Conservation (phyloP, 768 basidiomycete genomes). For the Tulasnella calospora region DNA sequence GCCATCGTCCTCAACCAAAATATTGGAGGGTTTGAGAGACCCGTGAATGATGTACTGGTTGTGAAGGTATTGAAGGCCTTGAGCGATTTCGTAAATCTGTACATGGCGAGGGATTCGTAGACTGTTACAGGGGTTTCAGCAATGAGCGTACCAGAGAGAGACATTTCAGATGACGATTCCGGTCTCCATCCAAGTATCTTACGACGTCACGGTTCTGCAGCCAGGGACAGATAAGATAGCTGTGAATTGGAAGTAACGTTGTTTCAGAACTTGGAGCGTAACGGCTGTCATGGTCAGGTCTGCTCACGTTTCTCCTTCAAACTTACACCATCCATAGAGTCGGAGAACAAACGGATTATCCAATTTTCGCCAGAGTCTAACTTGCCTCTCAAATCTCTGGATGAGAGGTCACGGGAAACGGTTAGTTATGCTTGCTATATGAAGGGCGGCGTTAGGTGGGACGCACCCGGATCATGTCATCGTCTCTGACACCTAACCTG, state of each 20-base stretch:
- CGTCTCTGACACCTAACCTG: not conserved
- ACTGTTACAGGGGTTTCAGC: not conserved
- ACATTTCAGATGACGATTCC: not conserved
- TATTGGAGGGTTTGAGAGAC: constrained; percentile 12
- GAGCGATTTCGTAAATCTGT: constrained; percentile 9
- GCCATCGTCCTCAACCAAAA: constrained; percentile 9
- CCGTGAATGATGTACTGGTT: constrained; percentile 17
- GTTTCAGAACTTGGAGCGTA: not conserved
- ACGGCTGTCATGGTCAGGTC: too few relatives aligned
- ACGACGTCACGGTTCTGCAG: constrained; percentile 14
- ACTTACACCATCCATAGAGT: constrained; percentile 11
- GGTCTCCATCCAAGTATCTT: not conserved
- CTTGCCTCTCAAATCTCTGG: constrained; percentile 15
- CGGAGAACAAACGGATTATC: constrained; percentile 1
- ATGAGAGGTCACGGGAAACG: not conserved
- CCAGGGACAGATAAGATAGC: constrained; percentile 8
- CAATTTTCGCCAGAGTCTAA: constrained; percentile 11
- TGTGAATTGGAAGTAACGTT: not conserved
- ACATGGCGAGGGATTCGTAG: not conserved
- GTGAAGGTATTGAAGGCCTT: constrained; percentile 19
- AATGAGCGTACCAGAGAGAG: not conserved
- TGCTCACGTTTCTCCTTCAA: not conserved
- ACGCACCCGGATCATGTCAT: not conserved
- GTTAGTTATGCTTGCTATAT: not conserved
- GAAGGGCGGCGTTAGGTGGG: too few relatives aligned